Percentiles rank a stretch among this genome's conserved stretches.
Conservation (phyloP, 371 early-diverging fungal genomes). For the Circinella minor region DNA sequence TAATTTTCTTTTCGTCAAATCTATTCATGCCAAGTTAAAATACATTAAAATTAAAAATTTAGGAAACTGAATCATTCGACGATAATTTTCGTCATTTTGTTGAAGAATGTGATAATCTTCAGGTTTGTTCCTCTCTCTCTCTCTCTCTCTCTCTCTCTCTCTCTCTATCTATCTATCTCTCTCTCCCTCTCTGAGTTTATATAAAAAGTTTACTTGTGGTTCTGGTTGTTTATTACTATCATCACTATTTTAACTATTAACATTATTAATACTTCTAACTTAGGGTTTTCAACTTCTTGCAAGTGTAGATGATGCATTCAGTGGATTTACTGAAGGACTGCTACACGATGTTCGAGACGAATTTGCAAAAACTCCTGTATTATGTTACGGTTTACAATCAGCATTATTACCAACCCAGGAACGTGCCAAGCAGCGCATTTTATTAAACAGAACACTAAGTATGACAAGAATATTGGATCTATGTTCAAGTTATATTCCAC, state of each 20-base stretch:
- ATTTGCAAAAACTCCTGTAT: constrained; percentile 71
- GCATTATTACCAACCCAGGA: constrained; percentile 28
- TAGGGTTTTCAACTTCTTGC: constrained; percentile 83
- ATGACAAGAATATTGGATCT: constrained; percentile 50
- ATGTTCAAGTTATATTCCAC: constrained; percentile 64
- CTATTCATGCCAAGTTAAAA: too few relatives aligned
- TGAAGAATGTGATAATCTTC: constrained; percentile 87
- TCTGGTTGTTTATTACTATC: background rate
- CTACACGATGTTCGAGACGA: constrained; percentile 78
- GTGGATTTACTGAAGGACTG: constrained; percentile 71
- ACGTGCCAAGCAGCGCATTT: constrained; percentile 41
- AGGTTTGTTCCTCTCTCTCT: constrained; percentile 35
- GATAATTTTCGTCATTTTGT: constrained; percentile 77
- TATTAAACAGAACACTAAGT: constrained; percentile 57
- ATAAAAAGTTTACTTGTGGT: too few relatives aligned
- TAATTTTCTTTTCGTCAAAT: background rate
- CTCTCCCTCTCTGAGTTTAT: background rate
- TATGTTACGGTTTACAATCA: constrained; percentile 64
- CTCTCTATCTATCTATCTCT: too few relatives aligned
- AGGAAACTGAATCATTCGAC: constrained; percentile 71
- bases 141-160: background rate
- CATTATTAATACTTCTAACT: too few relatives aligned
- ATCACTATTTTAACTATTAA: background rate
- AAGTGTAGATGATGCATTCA: constrained; percentile 77
- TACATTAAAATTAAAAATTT: background rate